These are phyloP conservation scores for Leptographium galeiforme DNA, from an alignment of 2,329 filamentous ascomycete genomes.

Conservation along the genomic window DNA sequence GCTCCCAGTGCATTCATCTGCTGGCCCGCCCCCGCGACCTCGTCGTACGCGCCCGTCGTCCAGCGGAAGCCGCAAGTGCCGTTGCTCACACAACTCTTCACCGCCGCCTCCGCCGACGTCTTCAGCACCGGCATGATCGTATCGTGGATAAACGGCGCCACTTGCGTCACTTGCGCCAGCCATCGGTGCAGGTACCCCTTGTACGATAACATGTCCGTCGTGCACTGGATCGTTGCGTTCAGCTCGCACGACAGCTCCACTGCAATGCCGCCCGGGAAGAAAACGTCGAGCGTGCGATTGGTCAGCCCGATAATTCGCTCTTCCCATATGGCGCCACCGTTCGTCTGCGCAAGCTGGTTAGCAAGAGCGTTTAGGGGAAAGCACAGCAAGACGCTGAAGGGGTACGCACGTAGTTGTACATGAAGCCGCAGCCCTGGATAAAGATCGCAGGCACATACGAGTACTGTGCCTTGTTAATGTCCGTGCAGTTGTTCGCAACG, in stretches of 20 bases:
- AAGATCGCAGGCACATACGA: constrained; percentile 53
- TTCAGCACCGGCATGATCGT: constrained; percentile 44
- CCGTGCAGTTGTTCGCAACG: constrained; percentile 43
- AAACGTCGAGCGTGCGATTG: constrained; percentile 30
- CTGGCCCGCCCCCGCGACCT: constrained; percentile 35
- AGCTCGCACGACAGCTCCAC: constrained; percentile 54
- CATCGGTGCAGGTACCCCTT: constrained; percentile 57
- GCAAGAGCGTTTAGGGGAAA: background rate
- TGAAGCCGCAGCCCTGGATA: constrained; percentile 48
- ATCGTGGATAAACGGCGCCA: constrained; percentile 46
- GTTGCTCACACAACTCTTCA: constrained; percentile 43
- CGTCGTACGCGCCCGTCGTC: constrained; percentile 28
- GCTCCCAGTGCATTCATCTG: constrained; percentile 38
- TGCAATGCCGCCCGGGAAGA: constrained; percentile 45
- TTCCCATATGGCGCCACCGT: constrained; percentile 39
- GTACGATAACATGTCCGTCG: constrained; percentile 58
- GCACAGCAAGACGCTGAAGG: background rate
- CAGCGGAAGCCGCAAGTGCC: constrained; percentile 56
- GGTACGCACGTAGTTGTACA: constrained; percentile 49
- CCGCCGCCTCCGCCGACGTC: constrained; percentile 44
- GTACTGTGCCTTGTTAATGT: constrained; percentile 49
- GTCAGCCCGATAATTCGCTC: constrained; percentile 42
- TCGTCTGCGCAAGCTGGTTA: constrained; percentile 24
- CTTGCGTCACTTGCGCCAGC: constrained; percentile 43
- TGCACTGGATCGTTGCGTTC: constrained; percentile 33